These are phyloP conservation scores for Verticillium dahliae DNA, from an alignment of 2,329 filamentous ascomycete genomes.

Conservation along the genomic window DNA sequence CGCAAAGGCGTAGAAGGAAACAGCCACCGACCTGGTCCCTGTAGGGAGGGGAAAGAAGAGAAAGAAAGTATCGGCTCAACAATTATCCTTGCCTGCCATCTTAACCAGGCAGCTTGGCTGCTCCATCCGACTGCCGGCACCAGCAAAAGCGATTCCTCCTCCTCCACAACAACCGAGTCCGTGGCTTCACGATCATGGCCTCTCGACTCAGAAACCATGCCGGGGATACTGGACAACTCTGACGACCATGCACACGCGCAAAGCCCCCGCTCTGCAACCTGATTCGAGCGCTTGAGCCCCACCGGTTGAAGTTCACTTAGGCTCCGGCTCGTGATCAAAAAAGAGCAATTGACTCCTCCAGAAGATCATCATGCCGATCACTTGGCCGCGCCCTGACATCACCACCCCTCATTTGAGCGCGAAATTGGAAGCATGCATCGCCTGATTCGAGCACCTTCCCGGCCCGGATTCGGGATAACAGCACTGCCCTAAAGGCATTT, in stretches of 20 bases:
- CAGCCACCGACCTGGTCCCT: too few species aligned
- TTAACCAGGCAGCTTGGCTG: too few species aligned
- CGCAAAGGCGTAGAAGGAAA: too few species aligned
- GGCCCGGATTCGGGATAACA: not conserved
- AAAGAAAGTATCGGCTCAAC: too few species aligned
- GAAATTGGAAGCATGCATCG: not conserved
- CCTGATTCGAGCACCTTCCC: not conserved
- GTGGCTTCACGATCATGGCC: not conserved
- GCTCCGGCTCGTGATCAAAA: not conserved
- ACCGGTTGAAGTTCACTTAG: not conserved
- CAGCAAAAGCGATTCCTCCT: not conserved
- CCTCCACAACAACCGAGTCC: not conserved
- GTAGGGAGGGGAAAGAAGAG: too few species aligned
- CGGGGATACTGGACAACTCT: not conserved
- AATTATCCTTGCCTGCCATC: too few species aligned
- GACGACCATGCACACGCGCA: not conserved
- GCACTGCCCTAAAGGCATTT: not conserved
- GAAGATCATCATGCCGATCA: not conserved
- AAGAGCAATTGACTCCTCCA: not conserved
- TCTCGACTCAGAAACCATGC: not conserved
- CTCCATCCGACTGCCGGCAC: not conserved
- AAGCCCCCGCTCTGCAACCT: not conserved
- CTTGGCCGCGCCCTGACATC: not conserved
- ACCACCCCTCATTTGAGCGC: not conserved
- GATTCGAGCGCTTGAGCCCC: not conserved